Evolutionary conservation across 139 green algal genomes (phyloP).

Genomic region (Microglena sp.): DNA sequence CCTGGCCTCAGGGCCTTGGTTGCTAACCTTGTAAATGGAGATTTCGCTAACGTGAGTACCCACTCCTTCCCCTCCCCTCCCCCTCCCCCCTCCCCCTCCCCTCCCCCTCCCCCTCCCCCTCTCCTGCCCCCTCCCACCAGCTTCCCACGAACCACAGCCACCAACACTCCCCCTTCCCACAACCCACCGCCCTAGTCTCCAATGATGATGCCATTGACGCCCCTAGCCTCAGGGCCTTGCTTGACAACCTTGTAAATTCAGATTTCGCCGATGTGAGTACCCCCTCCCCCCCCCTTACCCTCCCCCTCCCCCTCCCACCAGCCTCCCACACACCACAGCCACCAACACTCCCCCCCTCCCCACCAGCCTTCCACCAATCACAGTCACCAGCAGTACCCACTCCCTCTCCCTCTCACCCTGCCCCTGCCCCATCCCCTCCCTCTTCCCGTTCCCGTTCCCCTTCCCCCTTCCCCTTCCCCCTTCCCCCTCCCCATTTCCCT

Average conservation of each 20-base stretch:
- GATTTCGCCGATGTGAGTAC: slow-evolving; percentile 6
- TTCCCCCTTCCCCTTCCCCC: too few relatives aligned
- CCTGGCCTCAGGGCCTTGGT: slow-evolving; percentile 46
- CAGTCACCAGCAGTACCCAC: not conserved
- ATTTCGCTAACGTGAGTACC: slow-evolving; percentile 6
- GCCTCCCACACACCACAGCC: too few relatives aligned
- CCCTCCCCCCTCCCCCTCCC: too few relatives aligned
- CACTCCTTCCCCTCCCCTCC: too few relatives aligned
- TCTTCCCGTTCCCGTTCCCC: too few relatives aligned
- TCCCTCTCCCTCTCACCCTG: too few relatives aligned
- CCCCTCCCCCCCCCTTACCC: too few relatives aligned
- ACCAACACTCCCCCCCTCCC: not conserved
- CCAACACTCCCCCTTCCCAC: not conserved
- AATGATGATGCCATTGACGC: slow-evolving; percentile 72
- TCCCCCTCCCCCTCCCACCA: too few relatives aligned
- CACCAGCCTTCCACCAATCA: not conserved
- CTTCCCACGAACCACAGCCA: not conserved
- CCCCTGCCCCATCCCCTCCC: too few relatives aligned
- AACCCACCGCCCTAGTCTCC: too few relatives aligned
- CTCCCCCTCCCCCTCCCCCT: too few relatives aligned
- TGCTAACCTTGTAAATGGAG: slow-evolving; percentile 17
- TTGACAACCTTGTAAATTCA: slow-evolving; percentile 22
- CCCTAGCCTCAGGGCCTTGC: slow-evolving; percentile 41
- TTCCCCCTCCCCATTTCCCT: too few relatives aligned
- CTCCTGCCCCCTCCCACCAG: not conserved